A percentile compares a stretch with the other conserved stretches of the same genome.
phyloP scores from a whole-genome alignment of 176 grass and related monocot genomes.

The Cymbopogon citratus region DNA sequence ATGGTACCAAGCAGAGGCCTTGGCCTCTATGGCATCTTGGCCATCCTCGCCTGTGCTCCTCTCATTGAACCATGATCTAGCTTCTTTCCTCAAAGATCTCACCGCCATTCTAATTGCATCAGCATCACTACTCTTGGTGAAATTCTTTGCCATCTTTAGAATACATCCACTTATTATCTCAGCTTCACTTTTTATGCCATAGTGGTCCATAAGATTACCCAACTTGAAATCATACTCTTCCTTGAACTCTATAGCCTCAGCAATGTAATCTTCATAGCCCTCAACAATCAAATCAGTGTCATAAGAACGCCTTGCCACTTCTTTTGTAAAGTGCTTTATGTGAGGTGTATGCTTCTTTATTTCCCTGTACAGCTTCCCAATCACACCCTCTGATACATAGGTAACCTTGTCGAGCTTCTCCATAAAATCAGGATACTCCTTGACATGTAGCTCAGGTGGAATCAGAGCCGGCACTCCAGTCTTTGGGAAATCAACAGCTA shows the following conservation, averaged over 20 bases:
- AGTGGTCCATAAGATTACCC: slow-evolving; percentile 88
- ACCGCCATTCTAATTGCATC: slow-evolving; percentile 68
- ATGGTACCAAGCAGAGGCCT: slow-evolving; percentile 91
- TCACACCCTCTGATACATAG: slow-evolving; percentile 61
- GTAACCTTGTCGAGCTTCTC: slow-evolving; percentile 65
- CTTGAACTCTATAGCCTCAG: slow-evolving; percentile 55
- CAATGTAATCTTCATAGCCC: slow-evolving; percentile 50
- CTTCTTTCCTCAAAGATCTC: slow-evolving; percentile 76
- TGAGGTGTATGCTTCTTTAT: slow-evolving; percentile 61
- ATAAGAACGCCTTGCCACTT: slow-evolving; percentile 57
- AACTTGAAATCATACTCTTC: slow-evolving; percentile 84
- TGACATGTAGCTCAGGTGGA: slow-evolving; percentile 50
- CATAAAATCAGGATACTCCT: slow-evolving; percentile 96
- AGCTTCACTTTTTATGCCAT: slow-evolving; percentile 82
- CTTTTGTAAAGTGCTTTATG: slow-evolving; percentile 54
- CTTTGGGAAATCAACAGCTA: slow-evolving; percentile 93
- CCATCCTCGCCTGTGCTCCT: slow-evolving; percentile 20
- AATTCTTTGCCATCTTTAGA: slow-evolving; percentile 79
- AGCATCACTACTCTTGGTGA: slow-evolving; percentile 66
- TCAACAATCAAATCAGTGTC: slow-evolving; percentile 74
- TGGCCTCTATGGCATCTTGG: slow-evolving; percentile 46
- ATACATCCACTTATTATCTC: slow-evolving; percentile 84
- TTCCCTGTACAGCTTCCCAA: slow-evolving; percentile 81
- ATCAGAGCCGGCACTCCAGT: slow-evolving; percentile 75
- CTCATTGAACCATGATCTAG: slow-evolving; percentile 65